phyloP scores from a whole-genome alignment of 345 rosid species.

The Gossypium turneri region DNA sequence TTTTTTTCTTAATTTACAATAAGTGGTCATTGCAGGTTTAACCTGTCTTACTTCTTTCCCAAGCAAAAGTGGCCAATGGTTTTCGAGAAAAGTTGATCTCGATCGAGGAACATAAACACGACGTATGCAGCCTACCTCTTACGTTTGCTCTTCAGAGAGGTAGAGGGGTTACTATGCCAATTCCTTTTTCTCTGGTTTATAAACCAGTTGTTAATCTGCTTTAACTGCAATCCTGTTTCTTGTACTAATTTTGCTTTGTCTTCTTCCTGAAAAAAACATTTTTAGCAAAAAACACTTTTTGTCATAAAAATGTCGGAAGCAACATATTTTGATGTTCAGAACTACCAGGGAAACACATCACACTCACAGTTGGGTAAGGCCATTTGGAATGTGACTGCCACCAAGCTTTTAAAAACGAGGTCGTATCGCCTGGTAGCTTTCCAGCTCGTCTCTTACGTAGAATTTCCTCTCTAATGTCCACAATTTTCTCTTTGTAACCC shows the following conservation, averaged over 20 bases:
- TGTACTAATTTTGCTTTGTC: constrained; percentile 75
- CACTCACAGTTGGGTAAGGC: constrained; percentile 88
- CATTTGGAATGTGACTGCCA: constrained; percentile 89
- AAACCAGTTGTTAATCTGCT: constrained; percentile 90
- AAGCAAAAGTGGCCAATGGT: constrained; percentile 5
- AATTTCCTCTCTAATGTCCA: constrained; percentile 84
- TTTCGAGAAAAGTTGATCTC: constrained; percentile 3
- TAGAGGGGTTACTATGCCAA: constrained; percentile 69
- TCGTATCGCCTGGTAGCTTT: constrained; percentile 84
- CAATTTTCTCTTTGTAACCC: constrained; percentile 87
- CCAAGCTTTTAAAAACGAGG: constrained; percentile 75
- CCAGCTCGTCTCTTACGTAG: constrained; percentile 88
- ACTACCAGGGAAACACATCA: not conserved
- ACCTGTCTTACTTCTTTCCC: constrained; percentile 32
- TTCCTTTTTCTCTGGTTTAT: constrained; percentile 90
- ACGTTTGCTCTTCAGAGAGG: constrained; percentile 63
- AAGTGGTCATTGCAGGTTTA: constrained; percentile 22
- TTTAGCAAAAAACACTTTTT: not conserved
- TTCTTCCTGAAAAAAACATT: constrained; percentile 53
- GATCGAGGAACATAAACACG: not conserved
- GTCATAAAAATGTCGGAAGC: not conserved
- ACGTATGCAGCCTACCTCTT: constrained; percentile 47
- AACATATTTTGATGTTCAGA: not conserved
- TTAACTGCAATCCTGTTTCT: constrained; percentile 78
- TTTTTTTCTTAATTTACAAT: constrained; percentile 12